Percentiles rank a stretch among this genome's conserved stretches.
Evolutionary conservation across 257 asterid species (phyloP).

Genomic region (Eucommia ulmoides): DNA sequence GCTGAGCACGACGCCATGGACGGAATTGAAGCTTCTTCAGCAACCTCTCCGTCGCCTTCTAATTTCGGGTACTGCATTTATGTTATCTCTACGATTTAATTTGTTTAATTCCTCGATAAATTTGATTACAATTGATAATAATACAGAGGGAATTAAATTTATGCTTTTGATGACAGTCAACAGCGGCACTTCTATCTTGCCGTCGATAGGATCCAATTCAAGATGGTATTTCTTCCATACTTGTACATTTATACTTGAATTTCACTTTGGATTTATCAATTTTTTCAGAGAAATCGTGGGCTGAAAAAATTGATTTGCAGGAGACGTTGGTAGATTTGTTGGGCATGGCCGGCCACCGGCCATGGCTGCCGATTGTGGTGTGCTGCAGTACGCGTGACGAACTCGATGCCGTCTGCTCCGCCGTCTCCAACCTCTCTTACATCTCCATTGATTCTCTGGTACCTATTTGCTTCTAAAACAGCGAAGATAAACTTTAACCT

Average conservation of each 20-base stretch:
- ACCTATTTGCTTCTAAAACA: neutral
- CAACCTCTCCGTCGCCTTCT: constrained; percentile 51
- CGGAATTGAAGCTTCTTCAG: constrained; percentile 32
- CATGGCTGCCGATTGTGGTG: constrained; percentile 61
- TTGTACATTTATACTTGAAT: neutral
- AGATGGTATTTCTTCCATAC: constrained; percentile 41
- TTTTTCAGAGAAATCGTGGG: neutral
- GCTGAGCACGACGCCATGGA: constrained; percentile 31
- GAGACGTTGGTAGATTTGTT: constrained; percentile 68
- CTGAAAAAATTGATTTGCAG: constrained; percentile 14
- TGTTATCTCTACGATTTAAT: neutral
- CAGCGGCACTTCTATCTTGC: constrained; percentile 95
- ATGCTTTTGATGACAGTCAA: constrained; percentile 29
- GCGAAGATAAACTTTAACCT: too few relatives aligned
- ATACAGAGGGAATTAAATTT: neutral
- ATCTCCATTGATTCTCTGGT: constrained; percentile 53
- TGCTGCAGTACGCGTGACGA: constrained; percentile 89
- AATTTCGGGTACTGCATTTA: constrained; percentile 23
- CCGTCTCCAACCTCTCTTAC: constrained; percentile 39
- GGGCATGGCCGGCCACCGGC: constrained; percentile 73
- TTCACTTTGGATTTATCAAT: constrained; percentile 3
- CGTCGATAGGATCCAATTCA: constrained; percentile 75
- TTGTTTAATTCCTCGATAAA: neutral
- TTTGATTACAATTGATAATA: neutral
- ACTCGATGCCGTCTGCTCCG: constrained; percentile 73